Conservation (phyloP, 768 basidiomycete genomes). For the Thelephora ganbajun region DNA sequence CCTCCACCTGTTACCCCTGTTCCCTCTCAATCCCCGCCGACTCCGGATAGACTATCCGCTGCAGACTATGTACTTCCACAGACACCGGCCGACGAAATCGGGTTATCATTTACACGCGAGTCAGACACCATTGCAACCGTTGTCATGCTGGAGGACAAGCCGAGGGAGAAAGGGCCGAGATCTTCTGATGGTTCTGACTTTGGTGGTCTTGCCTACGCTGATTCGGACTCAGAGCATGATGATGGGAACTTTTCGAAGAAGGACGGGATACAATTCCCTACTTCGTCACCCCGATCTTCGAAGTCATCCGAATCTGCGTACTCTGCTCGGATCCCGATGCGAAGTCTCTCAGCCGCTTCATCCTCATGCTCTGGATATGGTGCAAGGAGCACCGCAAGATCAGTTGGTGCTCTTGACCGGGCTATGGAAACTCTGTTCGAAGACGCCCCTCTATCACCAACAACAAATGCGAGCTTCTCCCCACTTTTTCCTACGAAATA, state of each 20-base stretch:
- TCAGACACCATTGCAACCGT: too few species aligned
- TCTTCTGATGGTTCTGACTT: constrained; percentile 8
- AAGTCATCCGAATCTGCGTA: constrained; percentile 7
- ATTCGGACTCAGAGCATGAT: constrained; percentile 12
- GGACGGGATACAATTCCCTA: constrained; percentile 4
- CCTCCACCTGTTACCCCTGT: too few species aligned
- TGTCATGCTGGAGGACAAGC: too few species aligned
- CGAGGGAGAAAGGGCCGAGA: too few species aligned
- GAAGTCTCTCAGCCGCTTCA: constrained; percentile 15
- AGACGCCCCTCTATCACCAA: constrained; percentile 19
- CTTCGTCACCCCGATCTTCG: constrained; percentile 10
- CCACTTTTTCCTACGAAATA: constrained; percentile 12
- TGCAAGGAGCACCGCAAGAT: constrained; percentile 15
- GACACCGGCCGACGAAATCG: too few species aligned
- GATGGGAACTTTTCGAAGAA: constrained; percentile 11
- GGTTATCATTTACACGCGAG: too few species aligned
- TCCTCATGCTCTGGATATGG: constrained; percentile 15
- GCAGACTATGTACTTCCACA: too few species aligned
- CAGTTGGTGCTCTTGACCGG: constrained; percentile 27
- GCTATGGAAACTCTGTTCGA: constrained; percentile 40
- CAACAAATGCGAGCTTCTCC: constrained; percentile 22
- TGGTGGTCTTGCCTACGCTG: constrained; percentile 24
- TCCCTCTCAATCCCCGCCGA: too few species aligned
- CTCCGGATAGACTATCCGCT: too few species aligned
- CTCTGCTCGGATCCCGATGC: constrained; percentile 12